Base-by-base conservation (phyloP, 768 basidiomycete genomes). In the Kondoa malvinella region DNA sequence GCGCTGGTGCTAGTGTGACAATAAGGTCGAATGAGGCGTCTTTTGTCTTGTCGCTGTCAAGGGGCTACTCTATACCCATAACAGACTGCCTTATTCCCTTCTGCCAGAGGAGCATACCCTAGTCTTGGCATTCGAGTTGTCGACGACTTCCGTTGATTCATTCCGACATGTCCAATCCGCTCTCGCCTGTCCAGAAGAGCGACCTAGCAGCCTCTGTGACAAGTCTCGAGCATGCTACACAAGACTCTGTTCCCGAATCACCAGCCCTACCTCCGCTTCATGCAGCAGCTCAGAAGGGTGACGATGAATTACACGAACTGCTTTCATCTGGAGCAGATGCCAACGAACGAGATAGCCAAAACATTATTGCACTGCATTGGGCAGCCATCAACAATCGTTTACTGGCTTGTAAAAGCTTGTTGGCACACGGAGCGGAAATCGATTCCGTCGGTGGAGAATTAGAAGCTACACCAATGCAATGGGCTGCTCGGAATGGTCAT, bases 401-500 rank as follows among this genome's bases (percentile, higher is more conserved):
- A n/a, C 81, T 85, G 0, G 86, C 87, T 29, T 95, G 91, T 77
- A 83, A 87, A 34, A 88, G 86, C 72, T 81, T 99, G 21, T 80
- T 99, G 34, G 89, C 92, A 71, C 85, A 89, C 73, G 94, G 92
- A 26, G 94, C 94, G 0, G 89, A 94, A 66, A 88, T 97, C 25
- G 95, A 99, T 71, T 89, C 90, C 1, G 79, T 87, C 8, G 95
- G 95, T 25, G 95, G 95, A 2, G 94, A 97, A 77, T 83, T 99
- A 31, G 81, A 87, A 31, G 94, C 92, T 1, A 94, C 92, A 0
- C 92, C 95, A 0, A 82, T 97, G 80, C 92, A 96, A 77, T 99
- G 95, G 95, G 95, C 95, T 0, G 91, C 94, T 1, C 84, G 92
- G 66, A 95, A 92, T 75, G 95, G 95, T 26, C 92, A 95, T 78